These are phyloP conservation scores for Tetrapisispora phaffii DNA, from an alignment of 805 yeast genomes.

Conservation along the genomic window DNA sequence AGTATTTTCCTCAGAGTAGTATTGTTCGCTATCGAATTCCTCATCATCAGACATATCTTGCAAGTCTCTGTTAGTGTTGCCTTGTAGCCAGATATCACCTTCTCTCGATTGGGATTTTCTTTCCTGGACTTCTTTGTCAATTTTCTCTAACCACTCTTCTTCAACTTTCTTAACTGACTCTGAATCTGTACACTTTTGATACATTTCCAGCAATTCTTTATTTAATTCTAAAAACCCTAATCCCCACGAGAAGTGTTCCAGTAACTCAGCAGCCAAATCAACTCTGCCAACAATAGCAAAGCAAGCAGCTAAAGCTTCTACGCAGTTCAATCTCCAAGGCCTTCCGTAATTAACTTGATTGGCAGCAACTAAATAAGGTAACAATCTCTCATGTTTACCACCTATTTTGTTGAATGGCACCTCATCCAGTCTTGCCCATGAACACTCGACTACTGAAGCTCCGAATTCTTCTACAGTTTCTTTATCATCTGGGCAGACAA, in stretches of 20 bases:
- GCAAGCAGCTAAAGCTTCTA: conserved; percentile 95
- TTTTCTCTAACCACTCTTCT: conserved; percentile 56
- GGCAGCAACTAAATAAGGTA: conserved; percentile 92
- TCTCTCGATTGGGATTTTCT: conserved; percentile 44
- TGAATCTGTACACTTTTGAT: conserved; percentile 72
- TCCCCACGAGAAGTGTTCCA: conserved; percentile 89
- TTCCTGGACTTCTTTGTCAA: conserved; percentile 57
- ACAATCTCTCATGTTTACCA: conserved; percentile 72
- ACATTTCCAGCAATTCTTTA: conserved; percentile 62
- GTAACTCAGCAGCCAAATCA: conserved; percentile 77
- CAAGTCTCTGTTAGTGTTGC: conserved; percentile 53
- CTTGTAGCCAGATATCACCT: conserved; percentile 68
- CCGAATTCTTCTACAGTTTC: conserved; percentile 71
- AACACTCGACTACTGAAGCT: conserved; percentile 97
- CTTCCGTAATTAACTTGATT: conserved; percentile 94
- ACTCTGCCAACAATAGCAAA: conserved; percentile 84
- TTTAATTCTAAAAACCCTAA: conserved; percentile 76
- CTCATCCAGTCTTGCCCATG: conserved; percentile 97
- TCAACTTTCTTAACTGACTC: conserved; percentile 66
- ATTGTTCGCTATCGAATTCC: conserved; percentile 11
- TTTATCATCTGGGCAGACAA: conserved; percentile 80
- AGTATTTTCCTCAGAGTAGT: conserved; percentile 4
- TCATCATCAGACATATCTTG: conserved; percentile 12
- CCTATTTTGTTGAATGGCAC: conserved; percentile 92
- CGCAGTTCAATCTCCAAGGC: conserved; percentile 94